Evolutionary conservation across 208 protist genomes (phyloP), one percentile per base, ranked within the genome.

Genomic region (Leishmania amazonensis): DNA sequence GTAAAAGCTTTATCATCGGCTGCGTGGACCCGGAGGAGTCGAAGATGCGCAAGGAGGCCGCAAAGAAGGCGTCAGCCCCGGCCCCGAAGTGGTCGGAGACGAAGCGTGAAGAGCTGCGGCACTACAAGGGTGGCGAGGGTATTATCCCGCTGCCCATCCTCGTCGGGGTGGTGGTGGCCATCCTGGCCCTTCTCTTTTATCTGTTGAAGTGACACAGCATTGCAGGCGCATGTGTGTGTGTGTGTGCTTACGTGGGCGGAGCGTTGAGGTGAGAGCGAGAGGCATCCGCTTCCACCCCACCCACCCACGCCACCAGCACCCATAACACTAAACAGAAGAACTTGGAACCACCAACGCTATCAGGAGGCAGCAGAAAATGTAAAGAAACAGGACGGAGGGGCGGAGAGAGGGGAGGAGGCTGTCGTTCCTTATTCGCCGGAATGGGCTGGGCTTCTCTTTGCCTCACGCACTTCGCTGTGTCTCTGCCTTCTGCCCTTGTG

Each of bases 1-100:
- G 87, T 76, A 96, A 97, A 78, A 81, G 81, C 0, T 89, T 91
- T 54, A 95, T 96, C 73, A 85, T 97, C n/a, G 94, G 94, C 51
- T 81, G 83, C 62, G 79, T 94, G 28, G 91, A 96, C 79, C 81
- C 88, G 57, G 76, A 81, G 71, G 84, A 81, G 68, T 75, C 83
- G 38, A 85, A 88, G 79, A 81, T 83, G 73, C 70, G 38, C 31
- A 80, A 70, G 79, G 79, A 80, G 42, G 81, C 58, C 38, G 19
- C 72, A 31, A 68, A 65, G 45, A 76, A 64, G 74, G 57, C 79
- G 67, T 76, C 71, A 0, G 8, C 78, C 38, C 81, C 81, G 6
- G 80, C 80, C 6, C 89, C 91, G 57, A 92, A 90, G 76, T 91
- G 85, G 90, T 95, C 78, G 0, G 85, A 92, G 60, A 90, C 78